These are phyloP conservation scores for Coemansia sp. DNA, from an alignment of 192 early-diverging fungal species.

Conservation along the genomic window DNA sequence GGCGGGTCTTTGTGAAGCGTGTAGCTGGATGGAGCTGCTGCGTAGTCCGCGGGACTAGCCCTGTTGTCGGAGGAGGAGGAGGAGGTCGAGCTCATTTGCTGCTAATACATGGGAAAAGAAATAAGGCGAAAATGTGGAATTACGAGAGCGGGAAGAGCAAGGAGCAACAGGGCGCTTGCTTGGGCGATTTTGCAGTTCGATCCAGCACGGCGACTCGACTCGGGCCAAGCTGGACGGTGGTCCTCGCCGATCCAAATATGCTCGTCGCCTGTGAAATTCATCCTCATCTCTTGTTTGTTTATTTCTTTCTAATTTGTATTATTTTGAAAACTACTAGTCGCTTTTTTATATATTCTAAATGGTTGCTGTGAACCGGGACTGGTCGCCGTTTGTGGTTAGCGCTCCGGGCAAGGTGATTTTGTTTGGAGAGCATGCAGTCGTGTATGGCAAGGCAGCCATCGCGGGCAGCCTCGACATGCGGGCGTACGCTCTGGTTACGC, in stretches of 20 bases:
- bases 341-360: slow-evolving; percentile 4
- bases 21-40: slow-evolving; percentile 40
- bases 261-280: neutral
- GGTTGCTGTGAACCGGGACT: slow-evolving; percentile 13
- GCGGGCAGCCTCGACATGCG: slow-evolving; percentile 82
- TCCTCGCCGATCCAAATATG: too few relatives aligned
- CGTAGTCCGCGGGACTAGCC: neutral
- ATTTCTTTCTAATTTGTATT: neutral
- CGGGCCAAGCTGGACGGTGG: too few relatives aligned
- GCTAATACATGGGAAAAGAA: neutral
- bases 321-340: neutral
- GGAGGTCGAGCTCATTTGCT: neutral
- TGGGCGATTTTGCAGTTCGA: neutral
- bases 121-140: neutral
- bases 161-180: neutral
- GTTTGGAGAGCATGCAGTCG: slow-evolving; percentile 98
- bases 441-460: slow-evolving; percentile 87
- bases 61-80: neutral
- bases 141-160: neutral
- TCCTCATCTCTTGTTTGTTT: neutral
- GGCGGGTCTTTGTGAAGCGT: slow-evolving; percentile 19
- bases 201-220: neutral
- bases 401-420: slow-evolving; percentile 98
- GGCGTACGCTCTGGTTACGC: slow-evolving; percentile 67
- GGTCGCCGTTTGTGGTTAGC: slow-evolving; percentile 61